Evolutionary conservation across 805 yeast species (phyloP).

Genomic region (Ogataea trehaloabstinens): DNA sequence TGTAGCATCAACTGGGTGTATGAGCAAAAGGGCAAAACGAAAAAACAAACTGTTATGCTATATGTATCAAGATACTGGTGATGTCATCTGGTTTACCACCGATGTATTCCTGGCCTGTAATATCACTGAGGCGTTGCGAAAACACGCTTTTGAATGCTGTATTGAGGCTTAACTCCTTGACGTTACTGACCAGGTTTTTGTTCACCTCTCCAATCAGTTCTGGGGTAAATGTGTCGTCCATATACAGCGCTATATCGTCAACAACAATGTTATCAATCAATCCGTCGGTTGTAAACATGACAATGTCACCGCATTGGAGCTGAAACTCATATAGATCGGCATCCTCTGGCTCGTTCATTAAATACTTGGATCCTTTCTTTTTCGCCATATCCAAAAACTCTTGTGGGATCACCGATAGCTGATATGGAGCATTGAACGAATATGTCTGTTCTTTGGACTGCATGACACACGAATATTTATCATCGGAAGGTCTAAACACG

Average conservation of each 20-base stretch:
- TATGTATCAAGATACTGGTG: slow-evolving; percentile 74
- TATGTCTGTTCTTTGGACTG: slow-evolving; percentile 80
- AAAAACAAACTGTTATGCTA: slow-evolving; percentile 33
- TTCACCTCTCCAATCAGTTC: slow-evolving; percentile 46
- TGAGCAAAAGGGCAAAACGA: no score
- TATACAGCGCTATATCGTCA: slow-evolving; percentile 66
- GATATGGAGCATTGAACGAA: slow-evolving; percentile 89
- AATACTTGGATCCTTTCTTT: slow-evolving; percentile 56
- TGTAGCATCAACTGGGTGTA: no score
- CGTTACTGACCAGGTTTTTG: slow-evolving; percentile 58
- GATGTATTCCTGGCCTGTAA: slow-evolving; percentile 65
- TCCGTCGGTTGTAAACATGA: slow-evolving; percentile 91
- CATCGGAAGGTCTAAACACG: slow-evolving; percentile 52
- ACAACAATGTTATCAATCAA: slow-evolving; percentile 80
- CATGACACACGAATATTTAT: slow-evolving; percentile 44
- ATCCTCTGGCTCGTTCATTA: slow-evolving; percentile 65
- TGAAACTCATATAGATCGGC: slow-evolving; percentile 69
- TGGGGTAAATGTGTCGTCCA: slow-evolving; percentile 51
- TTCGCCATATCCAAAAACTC: slow-evolving; percentile 53
- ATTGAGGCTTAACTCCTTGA: slow-evolving; percentile 68
- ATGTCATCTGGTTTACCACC: slow-evolving; percentile 98
- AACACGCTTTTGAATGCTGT: slow-evolving; percentile 78
- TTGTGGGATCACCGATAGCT: slow-evolving; percentile 78
- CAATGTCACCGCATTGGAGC: slow-evolving; percentile 67
- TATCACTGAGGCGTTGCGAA: slow-evolving; percentile 67